phyloP scores from a whole-genome alignment of 768 basidiomycete species.

The Wakefieldia striispora region DNA sequence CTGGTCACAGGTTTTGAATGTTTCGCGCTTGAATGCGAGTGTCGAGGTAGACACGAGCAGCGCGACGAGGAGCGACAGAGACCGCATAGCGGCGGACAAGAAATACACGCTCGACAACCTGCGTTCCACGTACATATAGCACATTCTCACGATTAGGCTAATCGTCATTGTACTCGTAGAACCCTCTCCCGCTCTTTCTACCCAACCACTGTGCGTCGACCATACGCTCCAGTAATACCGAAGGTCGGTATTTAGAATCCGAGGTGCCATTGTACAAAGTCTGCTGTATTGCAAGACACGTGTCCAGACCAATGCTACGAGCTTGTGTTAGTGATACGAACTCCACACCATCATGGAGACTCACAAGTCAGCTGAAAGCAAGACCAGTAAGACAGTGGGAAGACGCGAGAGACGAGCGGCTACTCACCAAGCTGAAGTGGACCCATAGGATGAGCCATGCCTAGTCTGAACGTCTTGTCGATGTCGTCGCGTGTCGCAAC shows the following conservation, averaged over 20 bases:
- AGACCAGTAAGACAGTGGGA: conserved; percentile 1
- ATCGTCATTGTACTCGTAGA: conserved; percentile 74
- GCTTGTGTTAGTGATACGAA: background rate
- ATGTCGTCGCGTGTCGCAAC: conserved; percentile 93
- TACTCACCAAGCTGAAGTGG: conserved; percentile 76
- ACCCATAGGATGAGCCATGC: conserved; percentile 96
- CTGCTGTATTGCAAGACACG: conserved; percentile 90
- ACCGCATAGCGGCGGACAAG: conserved; percentile 14
- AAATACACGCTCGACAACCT: too few species aligned
- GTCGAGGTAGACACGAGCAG: conserved; percentile 32
- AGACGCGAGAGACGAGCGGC: background rate
- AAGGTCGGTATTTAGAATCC: conserved; percentile 94
- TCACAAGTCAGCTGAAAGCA: conserved; percentile 31
- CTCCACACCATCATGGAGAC: conserved; percentile 1
- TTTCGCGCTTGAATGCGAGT: conserved; percentile 68
- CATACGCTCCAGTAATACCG: conserved; percentile 88
- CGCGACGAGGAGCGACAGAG: conserved; percentile 30
- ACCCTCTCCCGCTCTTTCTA: conserved; percentile 90
- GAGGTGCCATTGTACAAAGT: conserved; percentile 86
- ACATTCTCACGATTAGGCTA: conserved; percentile 15
- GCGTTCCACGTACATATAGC: conserved; percentile 1
- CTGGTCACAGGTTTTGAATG: conserved; percentile 96
- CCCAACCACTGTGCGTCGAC: conserved; percentile 96
- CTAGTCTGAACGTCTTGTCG: conserved; percentile 89
- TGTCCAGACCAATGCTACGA: conserved; percentile 91